A percentile compares a stretch with the other conserved stretches of the same genome.
Conservation (phyloP, 306 rosid species). For the Luffa acutangula region DNA sequence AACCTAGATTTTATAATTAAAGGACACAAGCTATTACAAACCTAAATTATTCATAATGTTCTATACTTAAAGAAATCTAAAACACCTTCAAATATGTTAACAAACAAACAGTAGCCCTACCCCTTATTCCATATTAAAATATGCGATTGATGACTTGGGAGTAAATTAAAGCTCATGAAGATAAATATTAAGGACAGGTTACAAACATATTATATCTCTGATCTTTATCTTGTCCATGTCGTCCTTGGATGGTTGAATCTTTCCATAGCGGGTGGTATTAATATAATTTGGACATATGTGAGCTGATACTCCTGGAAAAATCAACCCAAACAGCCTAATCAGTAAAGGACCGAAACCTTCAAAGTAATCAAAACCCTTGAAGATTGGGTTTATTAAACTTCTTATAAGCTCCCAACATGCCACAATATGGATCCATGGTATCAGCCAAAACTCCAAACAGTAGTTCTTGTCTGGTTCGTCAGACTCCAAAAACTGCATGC, state of each 20-base stretch:
- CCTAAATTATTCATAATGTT: no score
- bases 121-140: no score
- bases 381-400: slow-evolving; percentile 32
- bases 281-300: slow-evolving; percentile 44
- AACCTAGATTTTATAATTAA: no score
- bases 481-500: slow-evolving; percentile 36
- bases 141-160: no score
- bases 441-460: slow-evolving; percentile 32
- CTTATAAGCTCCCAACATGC: slow-evolving; percentile 62
- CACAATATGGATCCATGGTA: slow-evolving; percentile 28
- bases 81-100: no score
- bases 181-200: no score
- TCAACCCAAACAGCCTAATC: slow-evolving; percentile 38
- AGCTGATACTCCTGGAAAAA: slow-evolving; percentile 51
- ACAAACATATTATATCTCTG: no score
- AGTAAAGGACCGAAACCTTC: slow-evolving; percentile 34
- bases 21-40: no score
- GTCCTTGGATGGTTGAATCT: slow-evolving; percentile 2
- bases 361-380: slow-evolving; percentile 30
- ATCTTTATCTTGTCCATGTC: neutral
- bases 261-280: slow-evolving; percentile 36
- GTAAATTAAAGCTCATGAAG: no score
- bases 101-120: no score
- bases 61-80: no score
- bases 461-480: slow-evolving; percentile 83